Percentiles rank a stretch among this genome's conserved stretches.
phyloP scores from a whole-genome alignment of 1,139 yeast genomes.

The Arxiozyma telluris region DNA sequence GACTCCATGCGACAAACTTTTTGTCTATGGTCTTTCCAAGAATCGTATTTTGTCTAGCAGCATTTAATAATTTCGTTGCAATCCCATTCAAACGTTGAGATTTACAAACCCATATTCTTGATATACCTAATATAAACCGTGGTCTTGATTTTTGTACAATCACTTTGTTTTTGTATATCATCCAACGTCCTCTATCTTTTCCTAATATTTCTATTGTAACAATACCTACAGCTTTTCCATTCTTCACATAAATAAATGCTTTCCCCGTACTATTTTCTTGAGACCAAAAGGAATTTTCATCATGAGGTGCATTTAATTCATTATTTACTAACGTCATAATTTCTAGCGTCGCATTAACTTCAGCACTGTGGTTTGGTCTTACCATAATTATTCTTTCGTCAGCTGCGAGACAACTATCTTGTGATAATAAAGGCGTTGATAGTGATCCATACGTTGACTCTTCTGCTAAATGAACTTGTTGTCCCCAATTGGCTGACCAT shows the following conservation, averaged over 20 bases:
- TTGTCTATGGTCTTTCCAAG: slow-evolving; percentile 16
- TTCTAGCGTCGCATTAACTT: slow-evolving; percentile 24
- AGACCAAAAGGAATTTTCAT: slow-evolving; percentile 29
- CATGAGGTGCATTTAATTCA: slow-evolving; percentile 28
- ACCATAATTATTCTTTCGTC: slow-evolving; percentile 19
- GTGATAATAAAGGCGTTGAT: slow-evolving; percentile 5
- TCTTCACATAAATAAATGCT: slow-evolving; percentile 26
- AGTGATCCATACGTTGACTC: background rate
- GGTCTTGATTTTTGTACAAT: slow-evolving; percentile 24
- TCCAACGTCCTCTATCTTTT: slow-evolving; percentile 25
- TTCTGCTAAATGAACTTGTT: slow-evolving; percentile 1
- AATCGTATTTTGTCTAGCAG: slow-evolving; percentile 22
- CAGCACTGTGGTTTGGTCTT: slow-evolving; percentile 15
- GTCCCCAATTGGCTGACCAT: slow-evolving; percentile 27
- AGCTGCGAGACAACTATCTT: background rate
- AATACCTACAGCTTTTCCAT: slow-evolving; percentile 25
- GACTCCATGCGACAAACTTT: slow-evolving; percentile 29
- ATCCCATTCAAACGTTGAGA: slow-evolving; percentile 22
- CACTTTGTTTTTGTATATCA: slow-evolving; percentile 22
- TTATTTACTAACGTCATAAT: slow-evolving; percentile 25
- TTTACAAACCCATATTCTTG: slow-evolving; percentile 30
- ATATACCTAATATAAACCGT: slow-evolving; percentile 23
- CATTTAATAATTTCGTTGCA: slow-evolving; percentile 24
- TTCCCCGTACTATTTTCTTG: slow-evolving; percentile 15
- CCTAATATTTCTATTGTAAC: slow-evolving; percentile 23